Percentiles rank a stretch among this genome's conserved stretches.
Conservation (phyloP, 1,139 yeast genomes). For the Lodderomyces beijingensis region DNA sequence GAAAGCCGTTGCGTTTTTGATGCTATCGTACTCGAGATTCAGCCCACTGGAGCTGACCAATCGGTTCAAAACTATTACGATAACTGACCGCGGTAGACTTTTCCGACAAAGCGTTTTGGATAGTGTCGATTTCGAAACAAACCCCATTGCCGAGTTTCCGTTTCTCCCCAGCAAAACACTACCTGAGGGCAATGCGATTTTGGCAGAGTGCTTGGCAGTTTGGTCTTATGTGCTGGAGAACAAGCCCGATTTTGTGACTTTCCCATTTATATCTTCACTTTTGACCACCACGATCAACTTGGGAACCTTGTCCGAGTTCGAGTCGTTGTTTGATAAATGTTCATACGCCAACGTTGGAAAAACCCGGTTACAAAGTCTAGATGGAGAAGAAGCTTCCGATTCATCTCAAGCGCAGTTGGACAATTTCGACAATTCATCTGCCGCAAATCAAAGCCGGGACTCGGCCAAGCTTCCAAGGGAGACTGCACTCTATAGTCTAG, state of each 20-base stretch:
- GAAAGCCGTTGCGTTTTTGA: constrained; percentile 48
- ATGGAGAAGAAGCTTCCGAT: neutral
- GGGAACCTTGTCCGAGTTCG: constrained; percentile 1
- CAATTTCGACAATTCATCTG: constrained; percentile 14
- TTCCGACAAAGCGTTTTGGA: constrained; percentile 45
- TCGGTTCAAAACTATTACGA: constrained; percentile 18
- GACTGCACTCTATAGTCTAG: constrained; percentile 54
- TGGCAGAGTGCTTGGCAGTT: constrained; percentile 77
- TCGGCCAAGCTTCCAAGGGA: constrained; percentile 36
- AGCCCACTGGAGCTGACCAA: neutral
- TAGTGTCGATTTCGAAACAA: constrained; percentile 19
- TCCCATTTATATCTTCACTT: constrained; percentile 45
- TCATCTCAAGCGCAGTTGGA: neutral
- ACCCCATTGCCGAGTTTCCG: constrained; percentile 46
- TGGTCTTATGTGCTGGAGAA: constrained; percentile 52
- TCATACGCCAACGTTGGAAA: neutral
- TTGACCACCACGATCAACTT: constrained; percentile 42
- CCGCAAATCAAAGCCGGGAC: constrained; percentile 12
- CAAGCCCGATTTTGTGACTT: constrained; percentile 40
- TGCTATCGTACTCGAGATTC: constrained; percentile 58
- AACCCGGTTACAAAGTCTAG: neutral
- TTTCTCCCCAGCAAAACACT: constrained; percentile 57
- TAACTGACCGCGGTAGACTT: constrained; percentile 42
- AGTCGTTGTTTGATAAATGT: neutral
- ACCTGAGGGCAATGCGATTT: constrained; percentile 35